phyloP scores from a whole-genome alignment of 2,329 filamentous ascomycete genomes.

The Alternaria metachromatica region DNA sequence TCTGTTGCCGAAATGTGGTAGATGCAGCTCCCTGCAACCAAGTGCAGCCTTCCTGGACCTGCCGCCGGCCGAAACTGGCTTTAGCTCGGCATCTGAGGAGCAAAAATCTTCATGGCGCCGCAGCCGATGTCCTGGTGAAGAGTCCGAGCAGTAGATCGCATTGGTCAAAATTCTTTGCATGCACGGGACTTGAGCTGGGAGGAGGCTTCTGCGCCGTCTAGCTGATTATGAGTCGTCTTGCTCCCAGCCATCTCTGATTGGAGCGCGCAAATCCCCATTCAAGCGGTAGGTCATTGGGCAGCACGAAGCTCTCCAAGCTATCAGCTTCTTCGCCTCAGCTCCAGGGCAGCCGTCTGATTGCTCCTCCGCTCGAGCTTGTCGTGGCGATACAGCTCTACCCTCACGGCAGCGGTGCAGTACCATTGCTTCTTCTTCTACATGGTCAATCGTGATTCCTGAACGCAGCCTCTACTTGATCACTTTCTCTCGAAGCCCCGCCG shows the following conservation, averaged over 20 bases:
- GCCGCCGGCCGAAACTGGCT: slow-evolving; percentile 11
- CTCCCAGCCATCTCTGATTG: slow-evolving; percentile 12
- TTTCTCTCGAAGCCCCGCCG: slow-evolving; percentile 11
- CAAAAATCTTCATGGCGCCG: slow-evolving; percentile 14
- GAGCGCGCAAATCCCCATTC: slow-evolving; percentile 10
- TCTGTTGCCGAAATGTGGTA: neutral
- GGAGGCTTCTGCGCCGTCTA: slow-evolving; percentile 7
- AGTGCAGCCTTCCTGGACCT: slow-evolving; percentile 4
- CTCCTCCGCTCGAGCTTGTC: slow-evolving; percentile 14
- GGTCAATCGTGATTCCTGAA: slow-evolving; percentile 3
- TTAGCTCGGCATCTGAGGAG: slow-evolving; percentile 10
- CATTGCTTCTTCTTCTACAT: neutral
- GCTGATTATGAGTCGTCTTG: slow-evolving; percentile 15
- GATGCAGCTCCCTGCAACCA: slow-evolving; percentile 5
- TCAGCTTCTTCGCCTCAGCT: slow-evolving; percentile 14
- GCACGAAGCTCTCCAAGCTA: slow-evolving; percentile 14
- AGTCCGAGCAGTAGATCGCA: slow-evolving; percentile 1
- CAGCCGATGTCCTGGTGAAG: slow-evolving; percentile 10
- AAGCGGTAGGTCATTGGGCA: slow-evolving; percentile 18
- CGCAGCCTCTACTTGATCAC: slow-evolving; percentile 9
- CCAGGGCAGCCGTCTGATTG: slow-evolving; percentile 14
- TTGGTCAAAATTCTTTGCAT: slow-evolving; percentile 10
- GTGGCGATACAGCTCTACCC: slow-evolving; percentile 15
- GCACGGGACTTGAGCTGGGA: slow-evolving; percentile 12
- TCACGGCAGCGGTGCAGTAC: slow-evolving; percentile 3